Evolutionary conservation across 2,329 filamentous ascomycete species (phyloP).

Genomic region (Coniella vitis): DNA sequence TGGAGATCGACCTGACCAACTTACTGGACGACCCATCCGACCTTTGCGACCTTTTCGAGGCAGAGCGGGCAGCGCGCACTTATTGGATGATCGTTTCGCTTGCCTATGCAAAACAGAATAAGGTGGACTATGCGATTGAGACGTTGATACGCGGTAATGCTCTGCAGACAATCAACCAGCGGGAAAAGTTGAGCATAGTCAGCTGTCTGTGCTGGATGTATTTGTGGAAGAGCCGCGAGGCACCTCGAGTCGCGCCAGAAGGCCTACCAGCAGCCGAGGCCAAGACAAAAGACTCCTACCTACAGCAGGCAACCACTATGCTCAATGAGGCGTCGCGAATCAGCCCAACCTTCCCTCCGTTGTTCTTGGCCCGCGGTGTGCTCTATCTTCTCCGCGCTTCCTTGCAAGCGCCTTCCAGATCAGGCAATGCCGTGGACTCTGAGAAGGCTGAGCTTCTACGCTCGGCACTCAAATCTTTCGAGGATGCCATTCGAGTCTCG

Average conservation of each 20-base stretch:
- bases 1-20: conserved; percentile 89
- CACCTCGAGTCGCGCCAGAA: conserved; percentile 56
- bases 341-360: conserved; percentile 84
- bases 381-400: conserved; percentile 84
- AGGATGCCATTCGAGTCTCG: conserved; percentile 83
- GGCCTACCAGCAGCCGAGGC: conserved; percentile 60
- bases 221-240: conserved; percentile 80
- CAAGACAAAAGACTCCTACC: conserved; percentile 88
- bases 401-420: conserved; percentile 67
- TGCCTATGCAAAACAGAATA: conserved; percentile 92
- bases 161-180: conserved; percentile 61
- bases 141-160: conserved; percentile 69
- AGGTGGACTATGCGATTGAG: conserved; percentile 76
- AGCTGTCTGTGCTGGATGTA: conserved; percentile 88
- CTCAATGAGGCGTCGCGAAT: conserved; percentile 94
- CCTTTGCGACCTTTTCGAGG: conserved; percentile 89
- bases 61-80: conserved; percentile 81
- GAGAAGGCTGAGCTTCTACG: conserved; percentile 75
- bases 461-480: conserved; percentile 85
- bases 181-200: conserved; percentile 80
- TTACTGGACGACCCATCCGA: conserved; percentile 91
- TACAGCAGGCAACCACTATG: conserved; percentile 82
- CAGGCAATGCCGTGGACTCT: conserved; percentile 56
- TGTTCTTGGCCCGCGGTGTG: conserved; percentile 87
- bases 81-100: conserved; percentile 98